phyloP scores from a whole-genome alignment of 1,139 yeast genomes.

The Magnusiomyces sp. region DNA sequence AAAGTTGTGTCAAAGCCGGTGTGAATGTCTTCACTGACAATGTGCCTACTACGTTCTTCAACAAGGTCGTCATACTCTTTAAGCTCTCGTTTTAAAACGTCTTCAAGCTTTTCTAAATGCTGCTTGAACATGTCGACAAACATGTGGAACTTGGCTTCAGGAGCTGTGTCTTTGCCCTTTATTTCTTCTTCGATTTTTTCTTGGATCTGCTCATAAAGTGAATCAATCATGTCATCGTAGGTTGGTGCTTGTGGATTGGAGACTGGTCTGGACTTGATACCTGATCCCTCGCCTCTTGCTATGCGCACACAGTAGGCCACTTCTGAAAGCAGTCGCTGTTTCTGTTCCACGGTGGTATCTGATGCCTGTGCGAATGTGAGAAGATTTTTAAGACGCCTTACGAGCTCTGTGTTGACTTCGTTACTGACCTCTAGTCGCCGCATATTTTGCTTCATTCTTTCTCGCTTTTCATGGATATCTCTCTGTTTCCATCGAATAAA shows the following conservation, averaged over 20 bases:
- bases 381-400: slow-evolving; percentile 61
- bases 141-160: slow-evolving; percentile 21
- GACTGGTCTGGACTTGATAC: slow-evolving; percentile 22
- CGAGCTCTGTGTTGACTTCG: slow-evolving; percentile 68
- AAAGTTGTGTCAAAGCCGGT: slow-evolving; percentile 91
- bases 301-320: slow-evolving; percentile 13
- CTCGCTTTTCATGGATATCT: slow-evolving; percentile 90
- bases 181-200: slow-evolving; percentile 43
- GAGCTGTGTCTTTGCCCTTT: slow-evolving; percentile 32
- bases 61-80: slow-evolving; percentile 57
- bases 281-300: slow-evolving; percentile 22
- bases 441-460: slow-evolving; percentile 68
- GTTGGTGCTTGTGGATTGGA: slow-evolving; percentile 47
- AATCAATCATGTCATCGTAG: slow-evolving; percentile 89
- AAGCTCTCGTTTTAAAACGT: slow-evolving; percentile 49
- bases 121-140: slow-evolving; percentile 24
- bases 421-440: slow-evolving; percentile 63
- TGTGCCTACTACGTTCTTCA: slow-evolving; percentile 64
- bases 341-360: background rate
- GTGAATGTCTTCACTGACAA: slow-evolving; percentile 83
- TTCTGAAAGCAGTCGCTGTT: slow-evolving; percentile 2
- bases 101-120: slow-evolving; percentile 30
- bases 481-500: slow-evolving; percentile 96
- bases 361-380: slow-evolving; percentile 30
- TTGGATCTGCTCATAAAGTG: slow-evolving; percentile 62